phyloP scores from a whole-genome alignment of 2,329 filamentous ascomycete species.

The Tolypocladium paradoxum region DNA sequence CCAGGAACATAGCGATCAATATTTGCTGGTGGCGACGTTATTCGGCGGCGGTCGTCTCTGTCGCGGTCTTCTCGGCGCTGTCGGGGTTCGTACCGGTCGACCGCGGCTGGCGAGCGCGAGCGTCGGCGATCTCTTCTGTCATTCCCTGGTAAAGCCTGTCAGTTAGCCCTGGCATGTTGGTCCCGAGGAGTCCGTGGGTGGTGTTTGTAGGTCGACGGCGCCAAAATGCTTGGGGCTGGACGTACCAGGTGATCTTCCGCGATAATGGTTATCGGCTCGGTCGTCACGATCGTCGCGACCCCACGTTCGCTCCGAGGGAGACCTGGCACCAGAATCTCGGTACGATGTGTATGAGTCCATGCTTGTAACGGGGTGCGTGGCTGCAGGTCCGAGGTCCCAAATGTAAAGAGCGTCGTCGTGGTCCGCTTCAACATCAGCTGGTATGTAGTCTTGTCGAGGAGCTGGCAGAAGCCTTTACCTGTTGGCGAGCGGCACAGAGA shows the following conservation, averaged over 20 bases:
- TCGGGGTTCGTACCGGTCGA: conserved; percentile 70
- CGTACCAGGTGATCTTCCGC: conserved; percentile 62
- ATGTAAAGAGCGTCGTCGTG: not conserved
- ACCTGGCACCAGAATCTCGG: conserved; percentile 40
- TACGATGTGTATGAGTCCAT: conserved; percentile 48
- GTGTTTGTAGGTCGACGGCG: not conserved
- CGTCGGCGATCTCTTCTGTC: conserved; percentile 51
- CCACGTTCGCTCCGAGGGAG: conserved; percentile 43
- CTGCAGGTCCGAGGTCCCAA: not conserved
- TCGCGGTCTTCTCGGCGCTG: conserved; percentile 56
- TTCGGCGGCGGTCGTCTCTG: conserved; percentile 51
- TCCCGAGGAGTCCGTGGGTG: not conserved
- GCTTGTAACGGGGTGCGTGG: conserved; percentile 1
- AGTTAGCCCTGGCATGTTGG: not conserved
- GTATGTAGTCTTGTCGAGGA: conserved; percentile 2
- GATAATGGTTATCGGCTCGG: conserved; percentile 37
- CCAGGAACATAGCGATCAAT: conserved; percentile 82
- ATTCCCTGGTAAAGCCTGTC: conserved; percentile 28
- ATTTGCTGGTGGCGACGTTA: conserved; percentile 54
- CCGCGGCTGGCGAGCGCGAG: conserved; percentile 59
- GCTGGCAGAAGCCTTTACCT: conserved; percentile 24
- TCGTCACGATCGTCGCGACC: conserved; percentile 39
- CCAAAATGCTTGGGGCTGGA: conserved; percentile 9
- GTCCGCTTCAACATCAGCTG: conserved; percentile 2
- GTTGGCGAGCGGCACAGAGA: conserved; percentile 40